Evolutionary conservation across 2,329 filamentous ascomycete species (phyloP).

Genomic region (Fusarium odoratissimum): DNA sequence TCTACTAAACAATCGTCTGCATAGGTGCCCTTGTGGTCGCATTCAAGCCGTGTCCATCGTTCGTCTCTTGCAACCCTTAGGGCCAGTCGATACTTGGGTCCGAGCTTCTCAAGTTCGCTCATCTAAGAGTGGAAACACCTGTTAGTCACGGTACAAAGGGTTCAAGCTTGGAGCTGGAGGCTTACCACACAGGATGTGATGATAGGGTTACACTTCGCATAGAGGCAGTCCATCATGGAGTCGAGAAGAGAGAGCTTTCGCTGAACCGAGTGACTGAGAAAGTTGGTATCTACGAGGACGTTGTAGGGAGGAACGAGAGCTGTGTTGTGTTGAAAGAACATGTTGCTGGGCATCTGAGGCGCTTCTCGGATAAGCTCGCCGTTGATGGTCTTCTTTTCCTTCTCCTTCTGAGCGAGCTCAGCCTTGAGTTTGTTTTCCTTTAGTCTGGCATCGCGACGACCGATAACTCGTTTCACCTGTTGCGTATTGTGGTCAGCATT

Average conservation of each 20-base stretch:
- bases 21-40: slow-evolving; percentile 87
- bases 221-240: slow-evolving; percentile 92
- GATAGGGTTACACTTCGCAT: slow-evolving; percentile 89
- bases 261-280: slow-evolving; percentile 89
- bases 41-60: slow-evolving; percentile 85
- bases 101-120: slow-evolving; percentile 89
- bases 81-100: slow-evolving; percentile 88
- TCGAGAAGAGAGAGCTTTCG: slow-evolving; percentile 89
- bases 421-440: slow-evolving; percentile 82
- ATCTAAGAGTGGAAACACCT: not conserved
- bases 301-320: slow-evolving; percentile 84
- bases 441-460: slow-evolving; percentile 81
- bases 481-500: slow-evolving; percentile 20
- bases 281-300: slow-evolving; percentile 81
- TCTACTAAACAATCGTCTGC: slow-evolving; percentile 88
- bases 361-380: slow-evolving; percentile 79
- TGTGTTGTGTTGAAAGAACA: slow-evolving; percentile 92
- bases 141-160: not conserved
- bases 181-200: slow-evolving; percentile 73
- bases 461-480: slow-evolving; percentile 83
- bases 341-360: slow-evolving; percentile 82
- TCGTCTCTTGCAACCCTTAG: slow-evolving; percentile 89
- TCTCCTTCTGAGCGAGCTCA: slow-evolving; percentile 67
- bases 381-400: slow-evolving; percentile 65
- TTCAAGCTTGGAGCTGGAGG: not conserved